Conservation (phyloP, 2,329 filamentous ascomycete species). For the Orbilia ellipsospora region DNA sequence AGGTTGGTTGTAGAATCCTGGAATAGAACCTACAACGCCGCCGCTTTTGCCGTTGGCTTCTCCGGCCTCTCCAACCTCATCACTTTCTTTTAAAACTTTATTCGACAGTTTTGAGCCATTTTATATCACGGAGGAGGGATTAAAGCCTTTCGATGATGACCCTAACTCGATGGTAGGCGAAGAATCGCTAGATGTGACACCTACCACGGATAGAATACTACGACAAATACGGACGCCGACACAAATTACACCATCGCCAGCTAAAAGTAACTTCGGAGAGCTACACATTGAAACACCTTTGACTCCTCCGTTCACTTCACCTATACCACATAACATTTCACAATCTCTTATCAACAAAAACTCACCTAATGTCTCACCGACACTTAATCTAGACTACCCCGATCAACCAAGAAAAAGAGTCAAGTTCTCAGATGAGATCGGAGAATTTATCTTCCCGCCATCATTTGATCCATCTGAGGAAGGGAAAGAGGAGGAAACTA, state of each 20-base stretch:
- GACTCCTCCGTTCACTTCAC: slow-evolving; percentile 34
- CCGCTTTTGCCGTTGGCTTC: slow-evolving; percentile 24
- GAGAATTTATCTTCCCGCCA: slow-evolving; percentile 41
- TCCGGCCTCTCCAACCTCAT: neutral
- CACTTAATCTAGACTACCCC: neutral
- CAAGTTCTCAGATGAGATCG: slow-evolving; percentile 22
- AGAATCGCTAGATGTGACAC: slow-evolving; percentile 9
- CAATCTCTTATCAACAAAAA: neutral
- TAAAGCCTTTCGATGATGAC: neutral
- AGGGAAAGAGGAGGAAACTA: neutral
- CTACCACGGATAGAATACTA: slow-evolving; percentile 2
- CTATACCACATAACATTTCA: neutral
- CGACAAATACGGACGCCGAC: neutral
- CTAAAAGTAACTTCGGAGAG: neutral
- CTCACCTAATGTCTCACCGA: no score
- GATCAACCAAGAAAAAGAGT: slow-evolving; percentile 7
- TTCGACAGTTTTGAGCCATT: slow-evolving; percentile 7
- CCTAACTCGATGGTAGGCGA: neutral
- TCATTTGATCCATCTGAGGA: slow-evolving; percentile 39
- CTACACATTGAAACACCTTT: slow-evolving; percentile 20
- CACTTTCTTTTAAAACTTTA: slow-evolving; percentile 4
- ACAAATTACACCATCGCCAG: slow-evolving; percentile 23
- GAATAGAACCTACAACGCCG: slow-evolving; percentile 1
- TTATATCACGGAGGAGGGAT: neutral
- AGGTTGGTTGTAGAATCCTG: neutral